Percentiles rank a stretch among this genome's conserved stretches.
These are phyloP conservation scores for Aphanomyces cochlioides DNA, from an alignment of 352 stramenopile genomes.

Conservation along the genomic window DNA sequence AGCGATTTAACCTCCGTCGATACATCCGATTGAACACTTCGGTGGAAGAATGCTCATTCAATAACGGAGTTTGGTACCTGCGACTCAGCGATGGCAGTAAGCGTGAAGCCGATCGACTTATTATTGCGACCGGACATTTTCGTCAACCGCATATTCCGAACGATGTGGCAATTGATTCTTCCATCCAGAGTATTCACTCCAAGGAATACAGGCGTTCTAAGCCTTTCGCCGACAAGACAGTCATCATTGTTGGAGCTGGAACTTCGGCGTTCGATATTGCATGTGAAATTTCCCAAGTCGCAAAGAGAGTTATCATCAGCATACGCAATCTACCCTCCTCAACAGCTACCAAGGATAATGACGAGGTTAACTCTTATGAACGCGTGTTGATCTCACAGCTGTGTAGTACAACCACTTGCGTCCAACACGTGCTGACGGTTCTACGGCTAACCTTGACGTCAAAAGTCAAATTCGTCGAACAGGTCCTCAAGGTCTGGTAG, in stretches of 20 bases:
- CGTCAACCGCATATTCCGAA: background rate
- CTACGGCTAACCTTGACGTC: background rate
- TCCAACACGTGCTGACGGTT: background rate
- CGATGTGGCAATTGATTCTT: background rate
- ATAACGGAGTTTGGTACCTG: background rate
- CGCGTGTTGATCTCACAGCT: too few relatives aligned
- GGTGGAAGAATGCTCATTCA: slow-evolving; percentile 2
- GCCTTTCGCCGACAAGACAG: background rate
- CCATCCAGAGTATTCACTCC: background rate
- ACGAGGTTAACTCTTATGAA: too few relatives aligned
- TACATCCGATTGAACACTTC: slow-evolving; percentile 6
- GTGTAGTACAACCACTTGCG: background rate
- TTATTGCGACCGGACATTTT: background rate
- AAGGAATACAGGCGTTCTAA: background rate
- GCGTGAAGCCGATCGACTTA: background rate
- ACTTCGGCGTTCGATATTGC: slow-evolving; percentile 8
- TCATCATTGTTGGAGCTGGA: background rate
- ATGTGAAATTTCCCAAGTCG: background rate
- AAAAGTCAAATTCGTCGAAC: background rate
- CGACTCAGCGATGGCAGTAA: background rate
- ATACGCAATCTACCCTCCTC: background rate
- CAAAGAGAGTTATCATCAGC: slow-evolving; percentile 1
- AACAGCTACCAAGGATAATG: too few relatives aligned
- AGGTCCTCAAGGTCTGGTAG: background rate
- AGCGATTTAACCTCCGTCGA: background rate